Evolutionary conservation across 2,329 filamentous ascomycete species (phyloP).

Genomic region (Hypoxylon sp.): DNA sequence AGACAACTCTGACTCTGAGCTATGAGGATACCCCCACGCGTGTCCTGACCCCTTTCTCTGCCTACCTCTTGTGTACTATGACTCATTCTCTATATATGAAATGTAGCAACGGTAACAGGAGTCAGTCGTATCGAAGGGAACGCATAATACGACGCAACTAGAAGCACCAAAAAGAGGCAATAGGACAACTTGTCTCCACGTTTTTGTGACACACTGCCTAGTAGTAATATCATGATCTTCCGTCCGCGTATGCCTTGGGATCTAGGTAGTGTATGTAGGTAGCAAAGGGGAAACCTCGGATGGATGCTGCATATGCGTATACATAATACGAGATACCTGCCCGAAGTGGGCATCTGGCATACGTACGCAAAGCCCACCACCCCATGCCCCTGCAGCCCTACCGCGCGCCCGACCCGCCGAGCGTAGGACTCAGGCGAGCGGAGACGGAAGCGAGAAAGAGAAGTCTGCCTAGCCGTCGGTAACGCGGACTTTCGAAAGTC

Average conservation of each 20-base stretch:
- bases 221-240: no score
- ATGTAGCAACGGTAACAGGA: not conserved
- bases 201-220: not conserved
- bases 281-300: no score
- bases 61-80: not conserved
- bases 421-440: constrained; percentile 13
- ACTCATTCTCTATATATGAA: not conserved
- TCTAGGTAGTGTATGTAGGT: no score
- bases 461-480: constrained; percentile 18
- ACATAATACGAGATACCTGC: no score
- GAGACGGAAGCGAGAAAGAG: not conserved
- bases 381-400: constrained; percentile 9
- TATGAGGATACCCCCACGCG: not conserved
- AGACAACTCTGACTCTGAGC: not conserved
- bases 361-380: no score
- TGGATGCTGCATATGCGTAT: no score
- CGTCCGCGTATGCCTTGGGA: no score
- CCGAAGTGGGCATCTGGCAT: not conserved
- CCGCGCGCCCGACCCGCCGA: constrained; percentile 2
- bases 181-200: no score
- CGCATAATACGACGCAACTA: no score
- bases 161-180: no score
- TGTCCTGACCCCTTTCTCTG: not conserved
- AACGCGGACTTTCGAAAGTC: constrained; percentile 1
- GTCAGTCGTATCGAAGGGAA: no score